Conservation (phyloP, 2,329 filamentous ascomycete genomes). For the Sordariomycetes sp. region DNA sequence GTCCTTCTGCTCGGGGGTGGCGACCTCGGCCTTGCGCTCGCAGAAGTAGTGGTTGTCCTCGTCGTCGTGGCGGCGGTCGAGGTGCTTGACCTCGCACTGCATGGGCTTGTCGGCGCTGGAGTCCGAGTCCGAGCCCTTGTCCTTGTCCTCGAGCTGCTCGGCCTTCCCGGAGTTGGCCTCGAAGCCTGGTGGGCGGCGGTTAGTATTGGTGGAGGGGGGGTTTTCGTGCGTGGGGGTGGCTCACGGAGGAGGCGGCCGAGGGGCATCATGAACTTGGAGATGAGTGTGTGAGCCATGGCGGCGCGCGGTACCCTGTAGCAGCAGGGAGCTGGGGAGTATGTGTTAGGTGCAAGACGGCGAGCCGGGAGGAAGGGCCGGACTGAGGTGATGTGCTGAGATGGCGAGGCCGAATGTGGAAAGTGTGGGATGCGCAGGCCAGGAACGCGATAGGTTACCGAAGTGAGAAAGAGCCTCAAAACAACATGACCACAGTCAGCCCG, state of each 20-base stretch:
- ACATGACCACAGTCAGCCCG: too few species aligned
- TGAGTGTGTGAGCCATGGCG: neutral
- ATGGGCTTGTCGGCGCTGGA: neutral
- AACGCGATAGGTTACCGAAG: too few species aligned
- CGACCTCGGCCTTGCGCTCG: neutral
- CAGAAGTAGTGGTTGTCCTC: conserved; percentile 2
- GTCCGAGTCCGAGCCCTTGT: neutral
- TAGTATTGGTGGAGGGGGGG: neutral
- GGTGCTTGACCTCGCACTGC: conserved; percentile 1
- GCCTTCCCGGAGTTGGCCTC: too few species aligned
- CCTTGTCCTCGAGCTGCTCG: neutral
- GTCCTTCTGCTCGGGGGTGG: neutral
- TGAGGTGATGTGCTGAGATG: too few species aligned
- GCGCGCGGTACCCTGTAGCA: too few species aligned
- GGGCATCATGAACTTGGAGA: neutral
- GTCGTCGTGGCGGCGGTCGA: neutral
- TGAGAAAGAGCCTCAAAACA: too few species aligned
- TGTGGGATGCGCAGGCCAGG: too few species aligned
- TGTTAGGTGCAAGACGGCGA: too few species aligned
- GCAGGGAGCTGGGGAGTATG: too few species aligned
- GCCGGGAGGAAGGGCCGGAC: too few species aligned
- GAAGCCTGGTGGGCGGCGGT: neutral
- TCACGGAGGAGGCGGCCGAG: neutral
- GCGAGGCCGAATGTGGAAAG: too few species aligned
- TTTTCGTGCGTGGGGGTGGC: neutral